Evolutionary conservation across 352 stramenopile species (phyloP).

Genomic region (Globisporangium emineosum): DNA sequence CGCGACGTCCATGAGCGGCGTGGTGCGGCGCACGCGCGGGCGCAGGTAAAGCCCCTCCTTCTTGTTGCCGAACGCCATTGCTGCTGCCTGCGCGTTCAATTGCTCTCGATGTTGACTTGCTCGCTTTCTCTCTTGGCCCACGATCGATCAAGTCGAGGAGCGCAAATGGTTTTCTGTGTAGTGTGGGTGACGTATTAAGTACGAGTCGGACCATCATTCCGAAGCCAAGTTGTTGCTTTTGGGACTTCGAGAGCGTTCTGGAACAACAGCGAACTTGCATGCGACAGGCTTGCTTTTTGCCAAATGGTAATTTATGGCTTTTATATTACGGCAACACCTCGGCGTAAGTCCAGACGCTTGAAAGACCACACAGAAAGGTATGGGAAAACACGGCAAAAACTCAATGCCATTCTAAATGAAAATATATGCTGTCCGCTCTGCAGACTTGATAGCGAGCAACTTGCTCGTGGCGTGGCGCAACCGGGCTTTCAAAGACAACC

Average conservation of each 20-base stretch:
- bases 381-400: too few species aligned
- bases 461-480: too few species aligned
- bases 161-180: neutral
- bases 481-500: too few species aligned
- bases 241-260: slow-evolving; percentile 8
- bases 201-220: slow-evolving; percentile 3
- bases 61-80: slow-evolving; percentile 43
- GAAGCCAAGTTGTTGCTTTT: too few species aligned
- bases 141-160: neutral
- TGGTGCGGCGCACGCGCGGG: slow-evolving; percentile 46
- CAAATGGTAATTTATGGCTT: neutral
- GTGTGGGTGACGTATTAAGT: slow-evolving; percentile 2
- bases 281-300: neutral
- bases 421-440: too few species aligned
- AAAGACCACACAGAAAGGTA: too few species aligned
- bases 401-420: too few species aligned
- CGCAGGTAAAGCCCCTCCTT: slow-evolving; percentile 47
- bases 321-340: neutral
- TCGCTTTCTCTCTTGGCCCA: neutral
- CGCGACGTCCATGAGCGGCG: slow-evolving; percentile 57
- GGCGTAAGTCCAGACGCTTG: too few species aligned
- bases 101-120: neutral
- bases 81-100: neutral
- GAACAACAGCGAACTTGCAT: neutral
- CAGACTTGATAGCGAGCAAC: too few species aligned